Evolutionary conservation across 2,329 filamentous ascomycete genomes (phyloP), one percentile per base, ranked within the genome.

Genomic region (Bipolaris gigantea): DNA sequence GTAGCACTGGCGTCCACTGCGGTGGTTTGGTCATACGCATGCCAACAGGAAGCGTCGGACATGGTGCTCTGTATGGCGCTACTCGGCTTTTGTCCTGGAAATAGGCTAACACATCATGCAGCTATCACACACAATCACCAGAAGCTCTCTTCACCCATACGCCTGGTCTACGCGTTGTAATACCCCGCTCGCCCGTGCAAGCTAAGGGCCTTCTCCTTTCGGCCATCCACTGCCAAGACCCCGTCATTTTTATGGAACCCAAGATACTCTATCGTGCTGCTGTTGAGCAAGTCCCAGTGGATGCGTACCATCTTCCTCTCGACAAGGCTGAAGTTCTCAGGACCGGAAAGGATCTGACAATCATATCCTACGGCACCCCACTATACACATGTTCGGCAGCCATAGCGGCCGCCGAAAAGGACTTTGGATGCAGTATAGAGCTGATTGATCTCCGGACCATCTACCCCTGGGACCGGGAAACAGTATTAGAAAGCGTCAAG

Each of bases 211-310:
- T 97, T 3, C 78, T 96, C 46, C 80, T 96, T 3, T 83, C 89
- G 3, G 91, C 96, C 48, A 85, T 85, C 47, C 85, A 78, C 77
- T 85, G 82, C 66, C 90, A 91, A 57, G 92, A 97, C 72, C 92
- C 92, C 0, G 90, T 93, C 58, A 80, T 97, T 48, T 96, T 97
- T 75, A 87, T 97, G 87, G 92, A 97, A 73, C 92, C 92, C 40
- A 97, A 97, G 77, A 89, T 94, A 42, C 79, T 97, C 11, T 97
- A 97, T 74, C 87, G 92, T 18, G 92, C 92, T 0, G 90, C 92
- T 0, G 90, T 96, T 25, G 92, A 97, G 74, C 90, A 96, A 73
- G 92, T 97, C 1, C 92, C 92, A 0, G 84, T 86, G 1, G 88
- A 85, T 19, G 79, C 89, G 3, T 97, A 94, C 72, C 85, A 86